Evolutionary conservation across 129 eudicot species (phyloP).

Genomic region (Apium graveolens): DNA sequence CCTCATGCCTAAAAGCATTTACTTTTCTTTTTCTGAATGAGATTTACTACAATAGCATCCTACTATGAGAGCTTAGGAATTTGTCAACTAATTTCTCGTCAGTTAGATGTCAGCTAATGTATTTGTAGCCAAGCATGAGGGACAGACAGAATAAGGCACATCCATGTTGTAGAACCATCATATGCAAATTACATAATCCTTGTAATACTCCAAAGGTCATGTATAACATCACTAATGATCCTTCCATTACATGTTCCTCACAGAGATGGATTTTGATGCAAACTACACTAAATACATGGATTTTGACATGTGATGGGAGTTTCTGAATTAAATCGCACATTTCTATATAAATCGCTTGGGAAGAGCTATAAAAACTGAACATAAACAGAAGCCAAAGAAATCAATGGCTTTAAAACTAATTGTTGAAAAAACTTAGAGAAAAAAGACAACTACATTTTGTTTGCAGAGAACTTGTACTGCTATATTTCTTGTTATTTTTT

Average conservation of each 20-base stretch:
- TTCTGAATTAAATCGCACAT: background rate
- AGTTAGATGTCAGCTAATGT: background rate
- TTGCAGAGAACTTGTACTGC: no score
- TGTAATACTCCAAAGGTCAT: slow-evolving; percentile 2
- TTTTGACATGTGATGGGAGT: background rate
- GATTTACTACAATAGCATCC: background rate
- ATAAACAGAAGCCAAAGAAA: background rate
- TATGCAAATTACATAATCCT: background rate
- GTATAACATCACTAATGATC: background rate
- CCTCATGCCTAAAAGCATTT: slow-evolving; percentile 7
- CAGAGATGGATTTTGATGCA: background rate
- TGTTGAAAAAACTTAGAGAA: no score
- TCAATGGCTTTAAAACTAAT: background rate
- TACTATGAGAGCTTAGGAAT: background rate
- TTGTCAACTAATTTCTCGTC: background rate
- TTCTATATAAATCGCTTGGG: background rate
- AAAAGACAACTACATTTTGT: no score
- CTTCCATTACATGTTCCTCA: background rate
- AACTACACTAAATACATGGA: background rate
- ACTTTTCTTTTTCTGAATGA: slow-evolving; percentile 5
- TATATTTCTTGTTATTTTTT: no score
- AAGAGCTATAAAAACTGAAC: background rate
- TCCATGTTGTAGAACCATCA: slow-evolving; percentile 1
- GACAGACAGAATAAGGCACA: background rate
- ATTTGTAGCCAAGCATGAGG: slow-evolving; percentile 2